phyloP scores from a whole-genome alignment of 371 early-diverging fungal genomes.

The Furculomyces boomerangus region DNA sequence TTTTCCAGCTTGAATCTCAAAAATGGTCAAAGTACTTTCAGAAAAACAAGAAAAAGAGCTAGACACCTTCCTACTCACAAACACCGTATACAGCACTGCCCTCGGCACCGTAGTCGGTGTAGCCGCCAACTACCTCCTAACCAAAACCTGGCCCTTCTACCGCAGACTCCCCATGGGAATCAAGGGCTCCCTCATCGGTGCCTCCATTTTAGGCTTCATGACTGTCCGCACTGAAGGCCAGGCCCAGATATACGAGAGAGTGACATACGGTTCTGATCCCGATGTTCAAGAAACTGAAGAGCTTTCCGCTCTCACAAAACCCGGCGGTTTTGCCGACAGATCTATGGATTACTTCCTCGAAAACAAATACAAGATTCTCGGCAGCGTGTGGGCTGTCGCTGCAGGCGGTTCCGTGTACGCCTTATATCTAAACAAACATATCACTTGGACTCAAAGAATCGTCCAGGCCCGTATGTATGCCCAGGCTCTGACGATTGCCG shows the following conservation, averaged over 20 bases:
- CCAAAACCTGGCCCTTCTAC: neutral
- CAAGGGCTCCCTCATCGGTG: neutral
- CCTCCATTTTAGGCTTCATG: neutral
- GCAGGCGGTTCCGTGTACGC: conserved; percentile 44
- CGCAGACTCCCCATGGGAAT: conserved; percentile 1
- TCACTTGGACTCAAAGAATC: conserved; percentile 47
- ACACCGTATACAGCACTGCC: neutral
- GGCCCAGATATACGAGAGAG: neutral
- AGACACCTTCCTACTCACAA: neutral
- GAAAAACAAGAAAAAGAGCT: neutral
- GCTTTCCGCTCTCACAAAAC: neutral
- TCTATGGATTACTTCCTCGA: conserved; percentile 18
- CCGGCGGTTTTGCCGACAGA: conserved; percentile 1
- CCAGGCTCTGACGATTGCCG: conserved; percentile 20
- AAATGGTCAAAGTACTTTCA: neutral
- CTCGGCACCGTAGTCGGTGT: neutral
- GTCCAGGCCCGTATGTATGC: conserved; percentile 62
- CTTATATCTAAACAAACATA: conserved; percentile 42
- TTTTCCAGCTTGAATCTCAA: too few relatives aligned
- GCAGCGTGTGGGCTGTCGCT: conserved; percentile 45
- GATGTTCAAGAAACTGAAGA: neutral
- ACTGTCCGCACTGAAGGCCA: neutral
- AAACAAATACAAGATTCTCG: conserved; percentile 31
- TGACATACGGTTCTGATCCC: neutral
- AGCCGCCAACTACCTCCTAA: neutral